Evolutionary conservation across 768 basidiomycete species (phyloP), one percentile per base, ranked within the genome.

Genomic region (Mycena maculata): DNA sequence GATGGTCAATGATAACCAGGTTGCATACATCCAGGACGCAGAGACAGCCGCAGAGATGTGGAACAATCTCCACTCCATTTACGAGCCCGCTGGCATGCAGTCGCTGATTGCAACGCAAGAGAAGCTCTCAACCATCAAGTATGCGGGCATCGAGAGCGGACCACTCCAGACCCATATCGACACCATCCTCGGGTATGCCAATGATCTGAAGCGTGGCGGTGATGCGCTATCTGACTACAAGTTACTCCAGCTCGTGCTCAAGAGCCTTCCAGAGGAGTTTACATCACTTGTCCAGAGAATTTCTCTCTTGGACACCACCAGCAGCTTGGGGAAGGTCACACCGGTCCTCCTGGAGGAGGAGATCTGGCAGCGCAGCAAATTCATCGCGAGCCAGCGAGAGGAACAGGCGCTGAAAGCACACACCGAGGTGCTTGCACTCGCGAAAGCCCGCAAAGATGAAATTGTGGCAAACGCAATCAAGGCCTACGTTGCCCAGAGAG

Each of bases 1-100:
- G 45, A 57, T 57, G 41, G 55, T 52, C 50, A 52, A 31, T 13
- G 50, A 52, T 23, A 31, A 52, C 50, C 50, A 52, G 16, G 50
- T 52, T 30, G 20, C 33, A n/a, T 52, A 52, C 25, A 48, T 48
- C 25, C 10, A 48, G 25, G 47, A 48, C 47, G 47, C 47, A 3
- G 11, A 4, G 15, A 48, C 47, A 13, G 47, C 47, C 47, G 47
- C 47, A 2, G 47, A 48, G 47, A 48, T 48, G 47, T 48, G 47
- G 47, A 48, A 48, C 15, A 48, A 48, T 28, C 47, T 48, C 15
- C 47, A 25, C 25, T 12, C 25, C 13, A 48, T 48, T 6, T 48
- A 48, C 47, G 47, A 48, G 25, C 25, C 47, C 23, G 47, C 15
- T 23, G 47, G 47, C 13, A 48, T 48, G 47, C 47, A 48, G 47